phyloP scores from a whole-genome alignment of 2,329 filamentous ascomycete species.

The Neonectria ditissima region DNA sequence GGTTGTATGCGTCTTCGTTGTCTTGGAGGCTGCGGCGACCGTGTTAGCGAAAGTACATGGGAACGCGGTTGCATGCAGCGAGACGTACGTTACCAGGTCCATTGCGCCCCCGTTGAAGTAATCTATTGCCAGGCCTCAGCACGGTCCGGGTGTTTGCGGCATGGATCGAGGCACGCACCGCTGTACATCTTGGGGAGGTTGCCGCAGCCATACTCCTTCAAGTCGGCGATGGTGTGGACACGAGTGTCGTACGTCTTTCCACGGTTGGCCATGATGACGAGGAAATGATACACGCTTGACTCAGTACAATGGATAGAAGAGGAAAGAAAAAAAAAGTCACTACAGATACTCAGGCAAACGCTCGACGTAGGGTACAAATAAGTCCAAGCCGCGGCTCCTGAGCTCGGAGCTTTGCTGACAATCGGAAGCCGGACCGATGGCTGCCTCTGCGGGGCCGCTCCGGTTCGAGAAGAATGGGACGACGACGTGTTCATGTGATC shows the following conservation, averaged over 20 bases:
- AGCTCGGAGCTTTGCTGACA: neutral
- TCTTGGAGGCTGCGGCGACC: constrained; percentile 66
- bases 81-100: constrained; percentile 50
- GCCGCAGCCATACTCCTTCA: constrained; percentile 33
- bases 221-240: constrained; percentile 36
- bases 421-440: constrained; percentile 4
- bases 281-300: neutral
- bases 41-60: too few relatives aligned
- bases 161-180: constrained; percentile 13
- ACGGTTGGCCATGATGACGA: constrained; percentile 33
- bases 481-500: constrained; percentile 18
- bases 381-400: neutral
- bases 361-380: constrained; percentile 14
- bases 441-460: constrained; percentile 4
- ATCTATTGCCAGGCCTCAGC: constrained; percentile 47
- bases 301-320: constrained; percentile 1
- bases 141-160: constrained; percentile 1
- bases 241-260: constrained; percentile 32
- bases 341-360: neutral
- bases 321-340: neutral
- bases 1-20: constrained; percentile 64
- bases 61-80: constrained; percentile 32
- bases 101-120: constrained; percentile 70
- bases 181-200: constrained; percentile 38
- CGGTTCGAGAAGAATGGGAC: constrained; percentile 2